These are phyloP conservation scores for Beauveria asiatica DNA, from an alignment of 2,329 filamentous ascomycete genomes.

Conservation along the genomic window DNA sequence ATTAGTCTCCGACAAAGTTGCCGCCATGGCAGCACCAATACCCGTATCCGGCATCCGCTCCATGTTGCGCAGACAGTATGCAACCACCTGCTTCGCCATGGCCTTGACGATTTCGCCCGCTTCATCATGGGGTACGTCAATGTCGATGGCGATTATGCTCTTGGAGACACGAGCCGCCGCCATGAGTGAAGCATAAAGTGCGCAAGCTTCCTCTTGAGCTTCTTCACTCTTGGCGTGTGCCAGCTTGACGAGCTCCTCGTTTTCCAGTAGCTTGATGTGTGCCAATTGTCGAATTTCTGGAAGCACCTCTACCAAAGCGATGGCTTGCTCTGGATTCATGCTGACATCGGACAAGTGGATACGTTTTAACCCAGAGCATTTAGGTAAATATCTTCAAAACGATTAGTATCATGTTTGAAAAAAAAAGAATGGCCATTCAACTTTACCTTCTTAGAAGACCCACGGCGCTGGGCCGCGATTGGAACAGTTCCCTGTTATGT, in stretches of 20 bases:
- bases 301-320: slow-evolving; percentile 81
- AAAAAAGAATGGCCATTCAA: not conserved
- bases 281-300: slow-evolving; percentile 75
- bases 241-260: slow-evolving; percentile 61
- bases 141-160: slow-evolving; percentile 80
- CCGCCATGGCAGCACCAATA: slow-evolving; percentile 38
- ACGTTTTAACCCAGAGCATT: slow-evolving; percentile 68
- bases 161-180: slow-evolving; percentile 77
- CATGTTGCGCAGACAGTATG: slow-evolving; percentile 88
- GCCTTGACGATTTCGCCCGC: slow-evolving; percentile 89
- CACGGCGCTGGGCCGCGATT: slow-evolving; percentile 63
- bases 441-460: slow-evolving; percentile 63
- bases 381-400: slow-evolving; percentile 59
- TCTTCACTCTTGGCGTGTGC: slow-evolving; percentile 70
- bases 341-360: slow-evolving; percentile 81
- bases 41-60: slow-evolving; percentile 66
- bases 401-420: not conserved
- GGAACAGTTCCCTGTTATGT: slow-evolving; percentile 77
- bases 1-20: slow-evolving; percentile 32
- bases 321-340: slow-evolving; percentile 79
- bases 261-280: slow-evolving; percentile 81
- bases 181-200: slow-evolving; percentile 84
- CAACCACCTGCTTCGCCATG: slow-evolving; percentile 87
- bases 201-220: slow-evolving; percentile 85
- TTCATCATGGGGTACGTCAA: slow-evolving; percentile 73